Conservation (phyloP, 768 basidiomycete species). For the Psilocybe tampanensis region DNA sequence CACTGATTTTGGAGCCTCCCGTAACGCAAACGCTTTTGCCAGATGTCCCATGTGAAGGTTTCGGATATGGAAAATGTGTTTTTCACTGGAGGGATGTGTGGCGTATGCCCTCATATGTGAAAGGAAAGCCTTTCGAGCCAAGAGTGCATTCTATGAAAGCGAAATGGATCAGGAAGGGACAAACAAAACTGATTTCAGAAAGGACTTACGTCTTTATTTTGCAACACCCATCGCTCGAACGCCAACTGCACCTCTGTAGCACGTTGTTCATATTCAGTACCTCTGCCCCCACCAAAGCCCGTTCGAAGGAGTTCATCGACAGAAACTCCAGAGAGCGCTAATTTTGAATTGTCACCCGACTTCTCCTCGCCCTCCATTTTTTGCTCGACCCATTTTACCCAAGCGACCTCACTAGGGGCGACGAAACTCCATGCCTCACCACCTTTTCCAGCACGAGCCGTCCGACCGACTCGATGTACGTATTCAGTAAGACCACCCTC, state of each 20-base stretch:
- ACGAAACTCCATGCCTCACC: conserved; percentile 97
- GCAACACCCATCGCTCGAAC: conserved; percentile 92
- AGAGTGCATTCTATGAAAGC: conserved; percentile 61
- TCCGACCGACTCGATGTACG: conserved; percentile 95
- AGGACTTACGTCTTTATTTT: conserved; percentile 58
- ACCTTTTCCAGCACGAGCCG: conserved; percentile 93
- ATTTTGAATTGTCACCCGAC: conserved; percentile 35
- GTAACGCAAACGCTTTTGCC: conserved; percentile 89
- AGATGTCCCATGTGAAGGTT: conserved; percentile 94
- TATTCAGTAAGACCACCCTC: conserved; percentile 97
- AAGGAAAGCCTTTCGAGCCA: conserved; percentile 84
- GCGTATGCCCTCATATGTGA: conserved; percentile 97
- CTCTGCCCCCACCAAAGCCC: conserved; percentile 90
- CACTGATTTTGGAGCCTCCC: conserved; percentile 74
- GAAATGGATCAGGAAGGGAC: neutral
- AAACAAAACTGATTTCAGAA: conserved; percentile 1
- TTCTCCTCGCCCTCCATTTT: conserved; percentile 68
- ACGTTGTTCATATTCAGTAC: conserved; percentile 78
- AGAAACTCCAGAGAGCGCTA: conserved; percentile 58
- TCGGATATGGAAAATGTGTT: conserved; percentile 95
- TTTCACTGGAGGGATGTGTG: conserved; percentile 94
- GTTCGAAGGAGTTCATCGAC: conserved; percentile 72
- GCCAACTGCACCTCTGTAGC: conserved; percentile 96
- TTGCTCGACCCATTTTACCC: conserved; percentile 88
- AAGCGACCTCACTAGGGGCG: conserved; percentile 81